Evolutionary conservation across 768 basidiomycete species (phyloP).

Genomic region (Phlebiopsis flavidoalba): DNA sequence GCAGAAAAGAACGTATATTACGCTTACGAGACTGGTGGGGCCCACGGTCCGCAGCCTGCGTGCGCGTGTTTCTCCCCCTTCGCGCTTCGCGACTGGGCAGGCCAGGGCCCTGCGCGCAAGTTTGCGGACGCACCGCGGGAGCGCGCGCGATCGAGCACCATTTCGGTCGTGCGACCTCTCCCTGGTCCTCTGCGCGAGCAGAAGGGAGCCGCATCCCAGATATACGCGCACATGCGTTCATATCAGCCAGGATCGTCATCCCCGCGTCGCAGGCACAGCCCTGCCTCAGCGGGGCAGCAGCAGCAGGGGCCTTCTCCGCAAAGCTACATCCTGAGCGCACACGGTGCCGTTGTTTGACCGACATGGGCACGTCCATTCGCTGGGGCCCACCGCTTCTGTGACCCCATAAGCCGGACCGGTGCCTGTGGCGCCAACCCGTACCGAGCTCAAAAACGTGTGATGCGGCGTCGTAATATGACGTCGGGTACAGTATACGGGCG

Average conservation of each 20-base stretch:
- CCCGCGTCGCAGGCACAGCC: background rate
- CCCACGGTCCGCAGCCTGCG: background rate
- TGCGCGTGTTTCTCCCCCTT: too few species aligned
- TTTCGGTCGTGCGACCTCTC: constrained; percentile 2
- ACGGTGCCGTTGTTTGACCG: background rate
- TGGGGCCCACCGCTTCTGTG: constrained; percentile 1
- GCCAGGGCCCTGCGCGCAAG: background rate
- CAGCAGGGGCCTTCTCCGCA: background rate
- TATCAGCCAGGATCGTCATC: constrained; percentile 2
- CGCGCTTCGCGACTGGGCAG: background rate
- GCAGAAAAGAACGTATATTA: background rate
- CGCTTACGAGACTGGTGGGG: background rate
- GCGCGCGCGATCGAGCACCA: background rate
- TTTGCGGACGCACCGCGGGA: background rate
- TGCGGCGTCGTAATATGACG: constrained; percentile 6
- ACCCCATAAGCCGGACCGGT: background rate
- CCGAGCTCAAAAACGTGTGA: constrained; percentile 13
- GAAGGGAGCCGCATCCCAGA: background rate
- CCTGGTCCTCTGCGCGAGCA: background rate
- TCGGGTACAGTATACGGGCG: constrained; percentile 11
- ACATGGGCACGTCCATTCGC: constrained; percentile 5
- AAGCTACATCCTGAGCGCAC: background rate
- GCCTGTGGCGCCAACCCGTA: background rate
- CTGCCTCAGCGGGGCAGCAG: background rate
- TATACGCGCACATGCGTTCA: constrained; percentile 8